phyloP scores from a whole-genome alignment of 192 early-diverging fungal genomes.

The Backusella parvicylindrica region DNA sequence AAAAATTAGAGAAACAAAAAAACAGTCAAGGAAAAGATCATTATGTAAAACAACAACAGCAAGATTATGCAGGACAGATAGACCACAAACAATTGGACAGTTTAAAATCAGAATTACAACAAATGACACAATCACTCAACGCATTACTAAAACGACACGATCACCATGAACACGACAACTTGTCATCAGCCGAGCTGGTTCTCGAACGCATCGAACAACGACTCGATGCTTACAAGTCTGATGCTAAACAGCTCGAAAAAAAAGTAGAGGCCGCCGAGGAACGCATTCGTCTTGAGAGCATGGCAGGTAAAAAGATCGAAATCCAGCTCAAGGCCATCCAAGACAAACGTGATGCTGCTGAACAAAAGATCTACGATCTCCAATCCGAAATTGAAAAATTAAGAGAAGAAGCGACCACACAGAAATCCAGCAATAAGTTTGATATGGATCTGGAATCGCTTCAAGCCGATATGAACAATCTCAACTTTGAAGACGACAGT shows the following conservation, averaged over 20 bases:
- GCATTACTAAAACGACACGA: conserved; percentile 19
- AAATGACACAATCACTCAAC: conserved; percentile 30
- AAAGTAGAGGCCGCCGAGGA: conserved; percentile 37
- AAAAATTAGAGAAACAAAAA: conserved; percentile 32
- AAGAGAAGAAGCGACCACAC: neutral
- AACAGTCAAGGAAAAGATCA: neutral
- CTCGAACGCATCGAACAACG: conserved; percentile 25
- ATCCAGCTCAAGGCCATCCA: conserved; percentile 24
- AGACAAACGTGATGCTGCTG: conserved; percentile 5
- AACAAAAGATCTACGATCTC: neutral
- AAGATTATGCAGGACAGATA: neutral
- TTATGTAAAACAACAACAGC: neutral
- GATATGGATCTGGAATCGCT: conserved; percentile 3
- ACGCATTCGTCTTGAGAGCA: conserved; percentile 9
- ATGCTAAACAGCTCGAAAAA: conserved; percentile 31
- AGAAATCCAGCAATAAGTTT: neutral
- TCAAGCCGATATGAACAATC: conserved; percentile 5
- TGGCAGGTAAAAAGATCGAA: conserved; percentile 24
- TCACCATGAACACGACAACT: neutral
- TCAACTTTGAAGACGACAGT: conserved; percentile 6
- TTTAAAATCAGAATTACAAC: conserved; percentile 30
- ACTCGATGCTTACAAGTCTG: conserved; percentile 26
- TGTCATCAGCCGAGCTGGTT: conserved; percentile 4
- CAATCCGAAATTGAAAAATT: neutral
- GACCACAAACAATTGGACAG: conserved; percentile 21